A percentile compares a stretch with the other conserved stretches of the same genome.
These are phyloP conservation scores for Eucalyptus virginea DNA, from an alignment of 345 rosid species.

Conservation along the genomic window DNA sequence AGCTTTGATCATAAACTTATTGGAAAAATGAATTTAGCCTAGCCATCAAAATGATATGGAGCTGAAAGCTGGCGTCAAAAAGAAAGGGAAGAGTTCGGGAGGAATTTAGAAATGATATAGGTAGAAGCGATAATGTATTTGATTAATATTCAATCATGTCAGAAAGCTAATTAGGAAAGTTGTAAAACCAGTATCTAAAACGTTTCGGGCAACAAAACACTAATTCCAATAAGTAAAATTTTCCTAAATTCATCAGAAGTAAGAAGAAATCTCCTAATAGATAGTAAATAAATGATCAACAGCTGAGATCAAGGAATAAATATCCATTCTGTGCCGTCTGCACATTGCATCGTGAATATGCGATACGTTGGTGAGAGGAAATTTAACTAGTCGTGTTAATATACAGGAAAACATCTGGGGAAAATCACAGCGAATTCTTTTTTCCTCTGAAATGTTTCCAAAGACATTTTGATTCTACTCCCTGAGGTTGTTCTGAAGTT, in stretches of 20 bases:
- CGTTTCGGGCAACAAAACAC: not conserved
- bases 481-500: not conserved
- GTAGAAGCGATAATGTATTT: not conserved
- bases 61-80: not conserved
- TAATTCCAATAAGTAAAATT: not conserved
- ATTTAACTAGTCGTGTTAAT: not conserved
- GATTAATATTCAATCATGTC: not conserved
- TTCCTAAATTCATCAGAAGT: not conserved
- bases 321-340: not conserved
- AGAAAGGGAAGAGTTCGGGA: not conserved
- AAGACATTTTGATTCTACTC: not conserved
- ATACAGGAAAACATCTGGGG: not conserved
- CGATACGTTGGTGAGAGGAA: not conserved
- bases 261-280: not conserved
- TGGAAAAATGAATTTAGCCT: too few relatives aligned
- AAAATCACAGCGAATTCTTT: not conserved
- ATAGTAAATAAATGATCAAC: not conserved
- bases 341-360: not conserved
- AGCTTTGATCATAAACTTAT: not conserved
- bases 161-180: not conserved
- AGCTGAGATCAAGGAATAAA: not conserved
- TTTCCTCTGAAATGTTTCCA: not conserved
- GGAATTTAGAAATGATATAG: not conserved
- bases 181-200: not conserved
- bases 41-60: too few relatives aligned